Conservation (phyloP, 495 filamentous ascomycete genomes). For the Tuber brumale region DNA sequence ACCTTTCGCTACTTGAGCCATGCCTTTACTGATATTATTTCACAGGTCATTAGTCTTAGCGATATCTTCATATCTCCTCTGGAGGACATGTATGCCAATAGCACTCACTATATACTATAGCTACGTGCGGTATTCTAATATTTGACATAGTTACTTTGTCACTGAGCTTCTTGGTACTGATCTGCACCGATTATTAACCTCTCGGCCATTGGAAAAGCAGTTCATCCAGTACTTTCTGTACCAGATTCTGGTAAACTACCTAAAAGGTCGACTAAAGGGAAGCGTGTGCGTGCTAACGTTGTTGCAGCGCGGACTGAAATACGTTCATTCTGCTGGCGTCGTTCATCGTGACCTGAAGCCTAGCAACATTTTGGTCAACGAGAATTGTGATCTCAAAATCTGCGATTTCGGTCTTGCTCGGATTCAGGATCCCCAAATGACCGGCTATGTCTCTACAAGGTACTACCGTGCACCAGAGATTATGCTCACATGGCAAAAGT, state of each 20-base stretch:
- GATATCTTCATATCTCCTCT: constrained; percentile 99
- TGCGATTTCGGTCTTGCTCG: constrained; percentile 97
- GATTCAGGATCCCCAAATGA: constrained; percentile 99
- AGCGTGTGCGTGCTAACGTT: not conserved
- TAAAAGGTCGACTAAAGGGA: not conserved
- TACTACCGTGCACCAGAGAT: constrained; percentile 99
- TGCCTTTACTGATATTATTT: constrained; percentile 34
- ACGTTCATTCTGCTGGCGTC: constrained; percentile 96
- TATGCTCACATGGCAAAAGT: constrained; percentile 99
- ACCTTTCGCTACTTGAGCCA: not conserved
- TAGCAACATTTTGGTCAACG: constrained; percentile 97
- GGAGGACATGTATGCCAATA: constrained; percentile 78
- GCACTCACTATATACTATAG: not conserved
- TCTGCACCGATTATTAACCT: constrained; percentile 89
- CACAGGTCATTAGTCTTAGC: constrained; percentile 90
- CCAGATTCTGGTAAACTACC: constrained; percentile 78
- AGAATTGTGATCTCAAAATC: constrained; percentile 98
- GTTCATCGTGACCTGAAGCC: constrained; percentile 97
- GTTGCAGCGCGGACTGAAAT: constrained; percentile 85
- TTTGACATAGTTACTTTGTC: constrained; percentile 73
- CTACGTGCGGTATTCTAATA: constrained; percentile 35
- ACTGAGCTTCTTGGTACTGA: constrained; percentile 97
- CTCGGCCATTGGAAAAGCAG: constrained; percentile 92
- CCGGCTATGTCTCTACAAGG: constrained; percentile 94
- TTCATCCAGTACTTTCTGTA: constrained; percentile 99